Evolutionary conservation across 495 filamentous ascomycete species (phyloP).

Genomic region (Talaromyces wortmannii): DNA sequence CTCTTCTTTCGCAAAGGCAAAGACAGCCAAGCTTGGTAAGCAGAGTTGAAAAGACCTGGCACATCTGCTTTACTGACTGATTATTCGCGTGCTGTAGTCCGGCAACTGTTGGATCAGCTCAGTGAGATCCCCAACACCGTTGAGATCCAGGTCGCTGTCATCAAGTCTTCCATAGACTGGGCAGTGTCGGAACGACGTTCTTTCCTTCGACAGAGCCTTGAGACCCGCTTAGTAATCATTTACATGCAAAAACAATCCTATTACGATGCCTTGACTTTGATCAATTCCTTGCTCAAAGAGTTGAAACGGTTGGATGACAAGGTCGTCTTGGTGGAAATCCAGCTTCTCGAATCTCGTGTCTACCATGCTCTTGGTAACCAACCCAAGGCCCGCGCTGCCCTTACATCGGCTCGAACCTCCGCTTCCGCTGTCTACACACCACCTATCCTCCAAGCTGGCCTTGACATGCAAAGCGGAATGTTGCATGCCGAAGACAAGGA

Average conservation of each 20-base stretch:
- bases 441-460: conserved; percentile 85
- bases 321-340: conserved; percentile 96
- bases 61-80: conserved; percentile 4
- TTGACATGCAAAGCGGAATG: conserved; percentile 99
- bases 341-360: conserved; percentile 91
- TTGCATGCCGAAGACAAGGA: conserved; percentile 97
- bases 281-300: conserved; percentile 91
- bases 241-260: conserved; percentile 96
- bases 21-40: conserved; percentile 96
- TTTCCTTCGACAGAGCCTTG: conserved; percentile 96
- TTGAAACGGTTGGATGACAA: conserved; percentile 98
- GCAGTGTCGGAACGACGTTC: conserved; percentile 84
- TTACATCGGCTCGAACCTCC: conserved; percentile 89
- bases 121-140: conserved; percentile 84
- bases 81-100: conserved; percentile 51
- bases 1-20: conserved; percentile 95
- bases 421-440: conserved; percentile 97
- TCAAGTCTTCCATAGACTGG: conserved; percentile 99
- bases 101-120: conserved; percentile 94
- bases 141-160: conserved; percentile 88
- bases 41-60: not conserved
- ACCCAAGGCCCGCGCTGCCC: conserved; percentile 88
- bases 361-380: conserved; percentile 98
- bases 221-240: conserved; percentile 86
- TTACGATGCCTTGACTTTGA: conserved; percentile 92